Base-by-base conservation (phyloP, 73 alveolate genomes). In the Blepharisma stoltei region DNA sequence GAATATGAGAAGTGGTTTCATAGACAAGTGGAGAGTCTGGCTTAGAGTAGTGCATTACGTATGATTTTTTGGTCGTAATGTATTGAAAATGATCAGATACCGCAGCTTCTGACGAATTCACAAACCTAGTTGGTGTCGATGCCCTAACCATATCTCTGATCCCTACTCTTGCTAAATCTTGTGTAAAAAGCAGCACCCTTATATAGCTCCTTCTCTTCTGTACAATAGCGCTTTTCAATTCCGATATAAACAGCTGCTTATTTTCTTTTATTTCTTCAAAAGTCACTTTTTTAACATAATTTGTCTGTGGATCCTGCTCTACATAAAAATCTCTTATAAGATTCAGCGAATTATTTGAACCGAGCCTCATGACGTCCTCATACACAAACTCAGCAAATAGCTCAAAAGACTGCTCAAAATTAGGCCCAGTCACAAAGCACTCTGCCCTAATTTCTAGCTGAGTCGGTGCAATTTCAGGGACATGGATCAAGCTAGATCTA, bases 31-130 rank as follows among this genome's bases (percentile, higher is more conserved):
- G 73, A 25, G 38, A 14, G 0, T 38, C 45, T 60, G 73, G 38
- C 2, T n/a, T 18, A 60, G 73, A 20, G 5, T 60, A 60, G 5
- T 60, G 73, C 73, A 60, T 14, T 8, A 60, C 46, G 5, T 60
- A 60, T 8, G 37, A 60, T 25, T 60, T 60, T 60, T 60, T 60
- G 5, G 18, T 18, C 0, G 73, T 14, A 60, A 60, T 60, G 46
- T 18, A 60, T 25, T 60, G 73, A 60, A 60, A 60, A 60, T 60
- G 73, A 25, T 60, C 73, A 20, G 46, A 60, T 1, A 60, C 73
- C 14, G 46, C 23, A 60, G 73, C 46, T 60, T 60, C 73, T 14
- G 73, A 14, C 18, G 23, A 14, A 60, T 38, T 60, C 14, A 60
- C n/a, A 8, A 60, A 60, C 2, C 73, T n/a, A 20, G 73, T 14